Evolutionary conservation across 352 stramenopile species (phyloP), one percentile per base, ranked within the genome.

Genomic region (Phytophthora tentaculata): DNA sequence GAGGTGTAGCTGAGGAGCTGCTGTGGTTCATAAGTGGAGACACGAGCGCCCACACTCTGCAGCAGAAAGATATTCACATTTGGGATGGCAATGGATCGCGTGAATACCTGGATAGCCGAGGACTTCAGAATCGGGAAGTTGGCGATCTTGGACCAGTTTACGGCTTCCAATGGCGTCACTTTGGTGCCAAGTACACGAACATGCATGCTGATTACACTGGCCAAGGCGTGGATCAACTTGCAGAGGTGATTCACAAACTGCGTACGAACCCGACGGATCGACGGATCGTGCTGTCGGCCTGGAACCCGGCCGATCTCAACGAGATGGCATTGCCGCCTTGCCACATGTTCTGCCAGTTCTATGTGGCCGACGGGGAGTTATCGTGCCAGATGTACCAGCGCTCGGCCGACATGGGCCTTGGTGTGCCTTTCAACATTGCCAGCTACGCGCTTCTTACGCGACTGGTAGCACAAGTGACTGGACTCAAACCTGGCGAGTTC

Each of bases 351-450:
- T 99, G 95, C 76, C 98, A 97, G 67, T 97, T 97, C 60, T 97
- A 97, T 79, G 90, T 96, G 32, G 86, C 88, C 14, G 74, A 92
- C 51, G 86, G 81, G 20, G 84, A 95, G 60, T 67, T 97, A 16
- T 95, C 86, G 24, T 96, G 90, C 47, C 90, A 96, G 77, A 99
- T 99, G 98, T 99, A 99, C 78, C 98, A 99, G 84, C 95, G 98
- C 20, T 99, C 94, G 51, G 97, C 97, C 19, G 98, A 99, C 79
- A 99, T 99, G 96, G 98, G 98, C 7, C 90, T 99, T 26, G 98
- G 98, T 8, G 98, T 99, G 35, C 98, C 98, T 7, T 99, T 99
- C 80, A 99, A 99, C 81, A 99, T 99, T 81, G 98, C 98, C 12
- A 99, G 91, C 51, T 99, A 99, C 79, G 93, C 97, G 32, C 79